These are phyloP conservation scores for Psidium guajava DNA, from an alignment of 345 rosid genomes.

Conservation along the genomic window DNA sequence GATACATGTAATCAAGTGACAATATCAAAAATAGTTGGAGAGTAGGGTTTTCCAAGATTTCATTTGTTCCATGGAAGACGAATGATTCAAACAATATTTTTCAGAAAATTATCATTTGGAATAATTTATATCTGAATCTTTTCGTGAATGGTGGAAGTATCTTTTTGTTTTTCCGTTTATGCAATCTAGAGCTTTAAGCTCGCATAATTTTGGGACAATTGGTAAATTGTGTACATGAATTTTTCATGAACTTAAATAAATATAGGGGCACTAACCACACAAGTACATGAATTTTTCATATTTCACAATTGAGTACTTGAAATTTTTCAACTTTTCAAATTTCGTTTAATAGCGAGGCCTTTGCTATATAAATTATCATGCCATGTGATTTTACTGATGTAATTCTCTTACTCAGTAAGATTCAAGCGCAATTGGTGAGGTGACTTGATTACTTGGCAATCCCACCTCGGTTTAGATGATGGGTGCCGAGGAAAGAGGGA, in stretches of 20 bases:
- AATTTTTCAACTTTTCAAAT: not conserved
- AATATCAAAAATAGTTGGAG: not conserved
- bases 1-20: not conserved
- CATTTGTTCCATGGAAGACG: no score
- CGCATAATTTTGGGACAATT: no score
- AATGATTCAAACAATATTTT: no score
- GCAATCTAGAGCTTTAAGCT: no score
- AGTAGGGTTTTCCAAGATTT: not conserved
- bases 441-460: not conserved
- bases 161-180: no score
- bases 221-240: no score
- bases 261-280: not conserved
- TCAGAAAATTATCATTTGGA: no score
- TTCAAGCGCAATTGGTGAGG: not conserved
- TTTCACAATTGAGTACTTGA: not conserved
- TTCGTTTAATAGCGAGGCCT: not conserved
- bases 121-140: no score
- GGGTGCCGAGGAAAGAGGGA: not conserved
- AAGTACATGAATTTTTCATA: not conserved
- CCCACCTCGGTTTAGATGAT: not conserved
- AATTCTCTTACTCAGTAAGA: rapidly evolving
- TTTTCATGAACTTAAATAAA: no score
- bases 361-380: not conserved
- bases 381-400: not conserved
- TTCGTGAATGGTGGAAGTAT: no score